These are phyloP conservation scores for Rauvolfia tetraphylla DNA, from an alignment of 257 asterid species.

Conservation along the genomic window DNA sequence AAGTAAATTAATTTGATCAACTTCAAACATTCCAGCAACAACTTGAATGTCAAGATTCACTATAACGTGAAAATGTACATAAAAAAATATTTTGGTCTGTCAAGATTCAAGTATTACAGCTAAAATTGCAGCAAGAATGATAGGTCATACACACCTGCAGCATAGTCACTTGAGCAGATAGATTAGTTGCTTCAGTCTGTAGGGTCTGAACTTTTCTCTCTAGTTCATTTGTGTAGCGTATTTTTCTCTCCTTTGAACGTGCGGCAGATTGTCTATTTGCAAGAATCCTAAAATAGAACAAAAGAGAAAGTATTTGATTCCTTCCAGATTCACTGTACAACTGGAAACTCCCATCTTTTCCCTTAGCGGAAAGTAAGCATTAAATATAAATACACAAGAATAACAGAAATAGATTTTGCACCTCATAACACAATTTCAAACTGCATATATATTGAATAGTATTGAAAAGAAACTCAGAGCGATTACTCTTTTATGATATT, in stretches of 20 bases:
- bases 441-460: background rate
- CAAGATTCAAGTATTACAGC: background rate
- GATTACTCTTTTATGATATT: too few relatives aligned
- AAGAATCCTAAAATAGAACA: conserved; percentile 56
- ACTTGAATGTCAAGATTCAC: background rate
- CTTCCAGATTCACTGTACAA: background rate
- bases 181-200: conserved; percentile 87
- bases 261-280: conserved; percentile 98
- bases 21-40: background rate
- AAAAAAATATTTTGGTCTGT: background rate
- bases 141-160: conserved; percentile 52
- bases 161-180: conserved; percentile 83
- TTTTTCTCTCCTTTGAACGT: conserved; percentile 85
- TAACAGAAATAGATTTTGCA: background rate
- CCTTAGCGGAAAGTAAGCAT: background rate
- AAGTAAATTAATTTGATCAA: background rate
- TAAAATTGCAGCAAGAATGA: background rate
- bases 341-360: background rate
- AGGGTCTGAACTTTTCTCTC: conserved; percentile 96
- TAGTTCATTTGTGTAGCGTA: conserved; percentile 73
- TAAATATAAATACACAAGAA: background rate
- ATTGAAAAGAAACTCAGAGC: background rate
- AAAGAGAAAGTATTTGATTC: background rate
- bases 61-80: background rate
- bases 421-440: background rate